Evolutionary conservation across 164 flowering plant species (phyloP).

Genomic region (Taxillus chinensis): DNA sequence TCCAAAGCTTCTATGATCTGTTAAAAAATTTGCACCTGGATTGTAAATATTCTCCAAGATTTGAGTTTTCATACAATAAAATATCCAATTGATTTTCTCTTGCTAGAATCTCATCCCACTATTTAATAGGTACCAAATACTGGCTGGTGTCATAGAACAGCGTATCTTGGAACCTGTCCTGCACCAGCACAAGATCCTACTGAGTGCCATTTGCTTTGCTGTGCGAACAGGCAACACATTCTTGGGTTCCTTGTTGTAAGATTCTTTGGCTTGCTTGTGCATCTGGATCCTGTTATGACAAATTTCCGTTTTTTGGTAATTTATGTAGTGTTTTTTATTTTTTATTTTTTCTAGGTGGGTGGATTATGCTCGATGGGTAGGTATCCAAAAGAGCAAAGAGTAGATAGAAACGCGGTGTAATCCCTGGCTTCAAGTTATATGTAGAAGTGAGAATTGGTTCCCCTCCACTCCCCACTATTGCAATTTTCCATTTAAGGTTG

Average conservation of each 20-base stretch:
- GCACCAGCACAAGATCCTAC: slow-evolving; percentile 68
- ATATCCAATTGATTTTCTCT: no score
- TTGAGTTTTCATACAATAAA: no score
- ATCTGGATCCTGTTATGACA: background rate
- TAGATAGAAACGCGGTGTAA: background rate
- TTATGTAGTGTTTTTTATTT: background rate
- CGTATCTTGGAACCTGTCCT: slow-evolving; percentile 78
- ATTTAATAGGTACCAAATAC: slow-evolving; percentile 69
- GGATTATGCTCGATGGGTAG: slow-evolving; percentile 58
- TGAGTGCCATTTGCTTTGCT: slow-evolving; percentile 85
- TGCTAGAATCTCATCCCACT: background rate
- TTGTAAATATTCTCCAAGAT: no score
- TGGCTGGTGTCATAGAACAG: slow-evolving; percentile 93
- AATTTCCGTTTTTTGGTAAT: background rate
- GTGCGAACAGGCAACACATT: slow-evolving; percentile 93
- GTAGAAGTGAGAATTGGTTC: no score
- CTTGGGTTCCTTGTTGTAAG: slow-evolving; percentile 94
- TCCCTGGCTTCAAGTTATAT: no score
- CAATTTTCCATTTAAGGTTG: no score
- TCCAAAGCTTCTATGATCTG: no score
- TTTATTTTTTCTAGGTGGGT: slow-evolving; percentile 42
- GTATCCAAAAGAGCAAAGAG: slow-evolving; percentile 38
- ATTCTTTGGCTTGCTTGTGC: background rate
- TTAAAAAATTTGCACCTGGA: no score
- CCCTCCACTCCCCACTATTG: no score